phyloP scores from a whole-genome alignment of 2,329 filamentous ascomycete species.

The Fusarium tjaetaba region DNA sequence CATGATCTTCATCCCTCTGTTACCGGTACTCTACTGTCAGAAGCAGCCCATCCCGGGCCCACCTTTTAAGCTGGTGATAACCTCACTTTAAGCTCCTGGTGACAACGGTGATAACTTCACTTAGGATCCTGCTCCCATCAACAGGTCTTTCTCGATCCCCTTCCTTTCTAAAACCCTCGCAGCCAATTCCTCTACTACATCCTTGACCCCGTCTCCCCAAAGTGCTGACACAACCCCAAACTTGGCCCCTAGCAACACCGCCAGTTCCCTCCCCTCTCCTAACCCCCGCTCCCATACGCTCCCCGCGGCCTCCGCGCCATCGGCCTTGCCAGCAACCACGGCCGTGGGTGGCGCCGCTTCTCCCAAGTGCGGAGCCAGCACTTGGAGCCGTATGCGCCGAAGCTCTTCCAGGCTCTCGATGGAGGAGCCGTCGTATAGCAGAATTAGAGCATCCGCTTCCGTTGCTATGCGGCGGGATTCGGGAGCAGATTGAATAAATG shows the following conservation, averaged over 20 bases:
- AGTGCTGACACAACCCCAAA: slow-evolving; percentile 32
- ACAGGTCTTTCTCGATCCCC: slow-evolving; percentile 6
- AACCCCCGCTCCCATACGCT: slow-evolving; percentile 26
- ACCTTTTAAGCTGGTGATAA: not conserved
- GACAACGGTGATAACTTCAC: not conserved
- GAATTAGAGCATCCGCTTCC: slow-evolving; percentile 28
- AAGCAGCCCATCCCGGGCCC: not conserved
- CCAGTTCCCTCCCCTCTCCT: slow-evolving; percentile 23
- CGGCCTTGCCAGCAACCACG: slow-evolving; percentile 30
- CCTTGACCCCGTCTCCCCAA: slow-evolving; percentile 34
- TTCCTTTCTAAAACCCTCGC: slow-evolving; percentile 20
- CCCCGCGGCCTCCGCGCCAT: slow-evolving; percentile 21
- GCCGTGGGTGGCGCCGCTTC: slow-evolving; percentile 10
- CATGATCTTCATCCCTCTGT: not conserved
- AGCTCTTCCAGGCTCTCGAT: slow-evolving; percentile 21
- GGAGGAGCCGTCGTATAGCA: slow-evolving; percentile 28
- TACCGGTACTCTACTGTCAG: not conserved
- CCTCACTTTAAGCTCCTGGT: not conserved
- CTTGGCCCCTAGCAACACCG: slow-evolving; percentile 16
- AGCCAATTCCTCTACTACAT: slow-evolving; percentile 33
- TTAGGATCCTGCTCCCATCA: slow-evolving; percentile 2
- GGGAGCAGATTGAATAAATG: slow-evolving; percentile 9
- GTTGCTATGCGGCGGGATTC: slow-evolving; percentile 14
- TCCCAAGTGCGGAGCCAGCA: slow-evolving; percentile 13
- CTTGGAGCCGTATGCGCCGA: slow-evolving; percentile 12